Conservation (phyloP, 306 rosid genomes). For the Cicer pinnatifidum region DNA sequence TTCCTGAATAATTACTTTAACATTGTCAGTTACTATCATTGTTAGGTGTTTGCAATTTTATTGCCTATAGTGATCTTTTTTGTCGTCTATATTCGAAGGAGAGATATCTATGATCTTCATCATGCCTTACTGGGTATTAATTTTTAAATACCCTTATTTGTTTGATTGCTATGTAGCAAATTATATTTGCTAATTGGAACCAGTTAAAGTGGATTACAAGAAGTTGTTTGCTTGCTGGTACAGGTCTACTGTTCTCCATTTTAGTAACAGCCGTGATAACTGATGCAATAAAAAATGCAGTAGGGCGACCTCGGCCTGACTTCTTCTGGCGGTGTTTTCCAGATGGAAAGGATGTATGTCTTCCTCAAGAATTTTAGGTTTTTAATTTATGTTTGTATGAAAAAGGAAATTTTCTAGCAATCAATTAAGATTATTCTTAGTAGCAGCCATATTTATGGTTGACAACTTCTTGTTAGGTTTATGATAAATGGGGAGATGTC, state of each 20-base stretch:
- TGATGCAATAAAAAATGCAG: constrained; percentile 79
- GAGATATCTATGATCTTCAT: constrained; percentile 88
- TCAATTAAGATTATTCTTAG: constrained; percentile 13
- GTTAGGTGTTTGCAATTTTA: constrained; percentile 67
- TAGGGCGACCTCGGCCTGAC: constrained; percentile 94
- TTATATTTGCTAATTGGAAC: constrained; percentile 35
- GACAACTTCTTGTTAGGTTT: constrained; percentile 58
- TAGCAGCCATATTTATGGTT: constrained; percentile 11
- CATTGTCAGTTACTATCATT: constrained; percentile 28
- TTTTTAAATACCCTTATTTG: neutral
- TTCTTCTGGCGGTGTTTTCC: constrained; percentile 98
- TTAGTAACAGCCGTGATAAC: constrained; percentile 76
- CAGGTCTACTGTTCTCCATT: constrained; percentile 77
- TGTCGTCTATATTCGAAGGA: constrained; percentile 70
- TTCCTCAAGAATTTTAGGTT: constrained; percentile 32
- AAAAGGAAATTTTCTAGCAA: neutral
- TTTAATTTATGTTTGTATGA: constrained; percentile 4
- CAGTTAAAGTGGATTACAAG: constrained; percentile 22
- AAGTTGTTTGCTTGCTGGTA: constrained; percentile 47
- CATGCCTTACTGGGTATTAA: constrained; percentile 82
- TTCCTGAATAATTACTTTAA: constrained; percentile 26
- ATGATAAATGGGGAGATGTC: constrained; percentile 75
- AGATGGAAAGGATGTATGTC: constrained; percentile 88
- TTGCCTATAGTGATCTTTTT: constrained; percentile 74
- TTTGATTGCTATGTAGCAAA: constrained; percentile 17